Conservation (phyloP, 306 rosid species). For the Trifolium fragiferum region DNA sequence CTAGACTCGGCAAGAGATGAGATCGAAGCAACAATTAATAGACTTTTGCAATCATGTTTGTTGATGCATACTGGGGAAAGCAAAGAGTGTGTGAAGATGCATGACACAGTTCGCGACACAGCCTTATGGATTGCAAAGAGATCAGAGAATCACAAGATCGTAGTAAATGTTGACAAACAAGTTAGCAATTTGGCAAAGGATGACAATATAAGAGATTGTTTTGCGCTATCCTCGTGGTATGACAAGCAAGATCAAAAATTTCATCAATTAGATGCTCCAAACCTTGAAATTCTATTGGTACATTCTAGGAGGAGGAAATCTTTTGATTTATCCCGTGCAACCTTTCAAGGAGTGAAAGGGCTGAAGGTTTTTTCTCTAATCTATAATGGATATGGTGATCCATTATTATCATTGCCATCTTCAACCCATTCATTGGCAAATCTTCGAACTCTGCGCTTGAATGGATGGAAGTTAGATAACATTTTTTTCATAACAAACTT, state of each 20-base stretch:
- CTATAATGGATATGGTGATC: not conserved
- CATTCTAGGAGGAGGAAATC: not conserved
- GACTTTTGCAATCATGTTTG: constrained; percentile 9
- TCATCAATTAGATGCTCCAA: constrained; percentile 31
- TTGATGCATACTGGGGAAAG: not conserved
- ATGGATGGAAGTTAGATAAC: not conserved
- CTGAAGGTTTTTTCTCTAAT: constrained; percentile 31
- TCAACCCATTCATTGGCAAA: constrained; percentile 19
- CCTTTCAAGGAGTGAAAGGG: constrained; percentile 25
- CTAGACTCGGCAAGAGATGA: not conserved
- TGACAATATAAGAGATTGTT: constrained; percentile 19
- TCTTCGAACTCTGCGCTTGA: constrained; percentile 16
- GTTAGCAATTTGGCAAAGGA: not conserved
- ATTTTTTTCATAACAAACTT: constrained; percentile 13
- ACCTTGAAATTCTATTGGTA: constrained; percentile 26
- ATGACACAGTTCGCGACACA: constrained; percentile 39
- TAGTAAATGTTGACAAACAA: constrained; percentile 34
- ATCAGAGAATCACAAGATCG: not conserved
- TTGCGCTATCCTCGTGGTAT: constrained; percentile 36
- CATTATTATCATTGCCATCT: not conserved
- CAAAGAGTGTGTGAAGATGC: constrained; percentile 31
- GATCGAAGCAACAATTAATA: not conserved
- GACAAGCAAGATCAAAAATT: not conserved
- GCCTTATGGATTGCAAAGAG: constrained; percentile 41
- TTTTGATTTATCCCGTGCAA: not conserved